Evolutionary conservation across 2,329 filamentous ascomycete species (phyloP), one percentile per base, ranked within the genome.

Genomic region (Leptographium lundbergii): DNA sequence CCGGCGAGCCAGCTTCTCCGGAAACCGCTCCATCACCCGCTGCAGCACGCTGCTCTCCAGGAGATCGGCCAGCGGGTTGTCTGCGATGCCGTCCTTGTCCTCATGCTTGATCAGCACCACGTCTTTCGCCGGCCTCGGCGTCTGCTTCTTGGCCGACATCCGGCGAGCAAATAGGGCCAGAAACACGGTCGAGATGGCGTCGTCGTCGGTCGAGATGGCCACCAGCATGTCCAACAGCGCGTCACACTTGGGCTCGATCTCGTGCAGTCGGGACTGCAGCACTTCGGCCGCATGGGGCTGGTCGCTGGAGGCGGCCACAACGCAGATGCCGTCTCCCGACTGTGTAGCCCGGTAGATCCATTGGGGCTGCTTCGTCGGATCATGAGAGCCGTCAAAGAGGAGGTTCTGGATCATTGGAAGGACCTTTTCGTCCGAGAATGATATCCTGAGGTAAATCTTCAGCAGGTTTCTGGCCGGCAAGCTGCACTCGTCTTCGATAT

Each of bases 41-140:
- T 88, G 84, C 9, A 89, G 74, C 0, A 88, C 70, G 55, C 82
- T 82, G 6, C 84, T 75, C 62, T 87, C 77, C 6, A 79, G 69
- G 1, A 90, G 71, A 4, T 76, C 74, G 5, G 67, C 67, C 3
- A 82, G 60, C 0, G 79, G 72, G 53, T 81, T 75, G 1, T 68
- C 65, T 0, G 65, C 58, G 4, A 70, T 64, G 1, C 73, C 57
- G 4, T 67, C 60, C 6, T 50, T 22, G 9, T 11, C 47, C 47
- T 24, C 36, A 17, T 39, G 13, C 36, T 17, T 11, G 47, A 50
- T 27, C 22, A 11, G 24, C 10, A 50, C 47, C 13, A 24, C 13
- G 47, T 24, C 13, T 22, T 24, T 24, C 14, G 36, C 14, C 36
- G 29, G 1, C n/a, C 68, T 66, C 59, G 66, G 67, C 9, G 61